Evolutionary conservation across 2,329 filamentous ascomycete genomes (phyloP).

Genomic region (Verticillium nonalfalfae): DNA sequence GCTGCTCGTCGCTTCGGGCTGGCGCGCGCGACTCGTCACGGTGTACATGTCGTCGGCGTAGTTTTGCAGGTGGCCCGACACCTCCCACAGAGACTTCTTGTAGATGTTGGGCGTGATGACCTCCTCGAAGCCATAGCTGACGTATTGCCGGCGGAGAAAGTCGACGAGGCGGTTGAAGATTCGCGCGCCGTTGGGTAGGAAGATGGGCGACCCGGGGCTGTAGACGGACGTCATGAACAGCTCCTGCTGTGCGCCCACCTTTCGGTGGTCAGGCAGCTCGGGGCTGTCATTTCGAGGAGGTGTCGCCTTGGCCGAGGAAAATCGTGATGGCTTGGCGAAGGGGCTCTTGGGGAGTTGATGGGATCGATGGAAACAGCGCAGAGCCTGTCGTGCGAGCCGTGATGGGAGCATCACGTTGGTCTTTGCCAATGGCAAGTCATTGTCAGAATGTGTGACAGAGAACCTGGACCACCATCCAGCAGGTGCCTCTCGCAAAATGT

Average conservation of each 20-base stretch:
- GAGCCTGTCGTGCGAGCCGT: slow-evolving; percentile 13
- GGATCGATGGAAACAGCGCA: slow-evolving; percentile 4
- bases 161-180: slow-evolving; percentile 79
- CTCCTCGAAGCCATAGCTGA: slow-evolving; percentile 79
- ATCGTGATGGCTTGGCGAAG: background rate
- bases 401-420: slow-evolving; percentile 17
- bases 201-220: slow-evolving; percentile 80
- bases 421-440: slow-evolving; percentile 3
- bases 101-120: slow-evolving; percentile 89
- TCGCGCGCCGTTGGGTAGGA: slow-evolving; percentile 73
- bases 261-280: slow-evolving; percentile 48
- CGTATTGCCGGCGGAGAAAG: slow-evolving; percentile 79
- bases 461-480: background rate
- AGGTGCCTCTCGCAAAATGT: background rate
- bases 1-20: slow-evolving; percentile 4
- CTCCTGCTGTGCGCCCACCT: slow-evolving; percentile 59
- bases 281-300: background rate
- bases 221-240: slow-evolving; percentile 75
- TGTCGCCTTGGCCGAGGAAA: slow-evolving; percentile 7
- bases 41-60: slow-evolving; percentile 92
- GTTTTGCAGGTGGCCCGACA: slow-evolving; percentile 81
- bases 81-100: slow-evolving; percentile 81
- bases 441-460: background rate
- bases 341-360: background rate
- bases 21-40: slow-evolving; percentile 50